These are phyloP conservation scores for Cephalotrichum gorgonifer DNA, from an alignment of 2,329 filamentous ascomycete species.

Conservation along the genomic window DNA sequence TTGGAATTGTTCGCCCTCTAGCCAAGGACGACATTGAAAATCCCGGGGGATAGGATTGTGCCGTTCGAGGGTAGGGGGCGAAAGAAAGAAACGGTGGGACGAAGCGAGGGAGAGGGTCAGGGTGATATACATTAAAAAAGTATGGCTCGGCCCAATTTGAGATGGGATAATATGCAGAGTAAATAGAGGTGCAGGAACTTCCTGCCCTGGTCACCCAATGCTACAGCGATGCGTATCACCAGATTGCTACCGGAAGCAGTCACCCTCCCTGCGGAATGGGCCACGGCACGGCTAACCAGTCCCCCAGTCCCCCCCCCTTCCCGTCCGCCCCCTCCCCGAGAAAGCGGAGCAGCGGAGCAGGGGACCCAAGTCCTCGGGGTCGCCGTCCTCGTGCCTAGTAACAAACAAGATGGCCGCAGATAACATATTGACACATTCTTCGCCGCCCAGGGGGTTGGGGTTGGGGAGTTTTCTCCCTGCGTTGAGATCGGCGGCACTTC, in stretches of 20 bases:
- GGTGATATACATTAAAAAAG: not conserved
- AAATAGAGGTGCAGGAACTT: not conserved
- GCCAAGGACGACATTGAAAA: not conserved
- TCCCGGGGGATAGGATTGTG: not conserved
- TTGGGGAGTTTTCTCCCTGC: too few species aligned
- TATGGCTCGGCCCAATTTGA: not conserved
- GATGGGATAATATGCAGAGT: not conserved
- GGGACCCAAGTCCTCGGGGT: too few species aligned
- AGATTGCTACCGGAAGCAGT: not conserved
- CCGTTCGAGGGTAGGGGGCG: not conserved
- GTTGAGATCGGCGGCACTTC: too few species aligned
- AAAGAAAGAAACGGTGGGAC: not conserved
- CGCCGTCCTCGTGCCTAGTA: too few species aligned
- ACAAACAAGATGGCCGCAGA: too few species aligned
- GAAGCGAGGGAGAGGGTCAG: not conserved
- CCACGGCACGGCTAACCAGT: too few species aligned
- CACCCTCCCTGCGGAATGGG: too few species aligned
- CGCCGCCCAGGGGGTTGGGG: too few species aligned
- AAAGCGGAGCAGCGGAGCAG: too few species aligned
- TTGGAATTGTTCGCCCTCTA: conserved; percentile 6
- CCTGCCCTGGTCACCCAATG: not conserved
- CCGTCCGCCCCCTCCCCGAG: too few species aligned
- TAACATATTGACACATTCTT: too few species aligned
- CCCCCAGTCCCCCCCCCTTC: too few species aligned
- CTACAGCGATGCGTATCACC: not conserved